Conservation (phyloP, 345 rosid species). For the Excoecaria agallocha region DNA sequence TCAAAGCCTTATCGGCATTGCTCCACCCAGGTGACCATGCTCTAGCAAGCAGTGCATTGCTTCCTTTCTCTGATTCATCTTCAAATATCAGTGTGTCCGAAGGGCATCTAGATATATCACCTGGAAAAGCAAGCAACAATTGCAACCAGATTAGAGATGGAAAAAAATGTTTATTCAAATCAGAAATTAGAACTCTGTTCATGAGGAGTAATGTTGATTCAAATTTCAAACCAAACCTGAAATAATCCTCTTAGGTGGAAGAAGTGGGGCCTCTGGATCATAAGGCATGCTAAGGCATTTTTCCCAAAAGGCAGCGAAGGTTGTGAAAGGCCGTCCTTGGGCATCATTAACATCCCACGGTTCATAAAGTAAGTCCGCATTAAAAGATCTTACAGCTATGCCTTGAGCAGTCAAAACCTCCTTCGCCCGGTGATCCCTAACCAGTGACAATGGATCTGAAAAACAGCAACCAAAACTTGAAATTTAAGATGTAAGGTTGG, state of each 20-base stretch:
- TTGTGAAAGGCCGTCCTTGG: conserved; percentile 68
- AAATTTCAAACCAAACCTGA: conserved; percentile 45
- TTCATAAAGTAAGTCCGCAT: conserved; percentile 96
- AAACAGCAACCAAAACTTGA: conserved; percentile 17
- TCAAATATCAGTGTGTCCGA: conserved; percentile 70
- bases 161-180: background rate
- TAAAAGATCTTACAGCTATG: conserved; percentile 69
- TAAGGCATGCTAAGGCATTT: conserved; percentile 94
- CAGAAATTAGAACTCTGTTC: background rate
- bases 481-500: background rate
- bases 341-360: conserved; percentile 95
- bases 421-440: conserved; percentile 92
- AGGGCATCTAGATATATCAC: conserved; percentile 68
- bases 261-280: conserved; percentile 97
- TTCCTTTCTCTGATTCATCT: conserved; percentile 90
- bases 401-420: conserved; percentile 72
- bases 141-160: background rate
- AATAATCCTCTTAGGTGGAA: conserved; percentile 90
- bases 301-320: conserved; percentile 85
- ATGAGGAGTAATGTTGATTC: background rate
- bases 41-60: conserved; percentile 94
- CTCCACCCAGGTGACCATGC: conserved; percentile 99
- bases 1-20: conserved; percentile 84
- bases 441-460: conserved; percentile 89
- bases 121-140: conserved; percentile 40